phyloP scores from a whole-genome alignment of 73 alveolate species.

The Uronychia binucleata region DNA sequence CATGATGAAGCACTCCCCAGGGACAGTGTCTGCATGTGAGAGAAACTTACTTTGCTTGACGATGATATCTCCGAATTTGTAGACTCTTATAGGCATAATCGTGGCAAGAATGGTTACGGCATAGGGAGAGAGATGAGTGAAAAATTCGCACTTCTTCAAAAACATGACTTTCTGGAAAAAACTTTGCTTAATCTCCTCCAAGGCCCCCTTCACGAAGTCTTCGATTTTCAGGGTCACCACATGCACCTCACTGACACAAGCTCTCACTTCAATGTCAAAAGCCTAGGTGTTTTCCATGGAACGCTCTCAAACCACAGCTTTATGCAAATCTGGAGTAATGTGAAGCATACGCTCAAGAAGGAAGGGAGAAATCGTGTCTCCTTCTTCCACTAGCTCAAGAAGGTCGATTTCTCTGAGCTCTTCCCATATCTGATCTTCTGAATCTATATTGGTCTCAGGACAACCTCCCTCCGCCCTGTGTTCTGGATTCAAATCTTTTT shows the following conservation, averaged over 20 bases:
- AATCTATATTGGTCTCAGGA: too few relatives aligned
- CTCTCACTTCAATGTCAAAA: not conserved
- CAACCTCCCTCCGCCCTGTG: too few relatives aligned
- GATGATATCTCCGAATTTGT: constrained; percentile 37
- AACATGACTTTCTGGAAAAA: constrained; percentile 24
- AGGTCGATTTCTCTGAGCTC: too few relatives aligned
- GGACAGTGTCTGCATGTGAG: not conserved
- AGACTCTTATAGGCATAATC: constrained; percentile 5
- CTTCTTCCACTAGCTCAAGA: not conserved
- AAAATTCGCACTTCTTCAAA: constrained; percentile 29
- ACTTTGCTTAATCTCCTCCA: constrained; percentile 16
- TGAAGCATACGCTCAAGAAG: not conserved
- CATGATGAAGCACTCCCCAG: constrained; percentile 42
- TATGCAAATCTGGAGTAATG: not conserved
- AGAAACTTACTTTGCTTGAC: constrained; percentile 19
- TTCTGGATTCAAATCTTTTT: too few relatives aligned
- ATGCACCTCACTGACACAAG: not conserved
- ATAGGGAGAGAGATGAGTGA: constrained; percentile 39
- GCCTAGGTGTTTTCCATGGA: too few relatives aligned
- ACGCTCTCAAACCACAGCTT: not conserved
- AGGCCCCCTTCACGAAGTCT: constrained; percentile 3
- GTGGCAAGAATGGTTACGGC: constrained; percentile 34
- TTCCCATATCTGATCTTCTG: too few relatives aligned
- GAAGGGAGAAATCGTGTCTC: not conserved
- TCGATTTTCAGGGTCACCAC: not conserved